phyloP scores from a whole-genome alignment of 208 protist species.

The Trypanosoma avium region DNA sequence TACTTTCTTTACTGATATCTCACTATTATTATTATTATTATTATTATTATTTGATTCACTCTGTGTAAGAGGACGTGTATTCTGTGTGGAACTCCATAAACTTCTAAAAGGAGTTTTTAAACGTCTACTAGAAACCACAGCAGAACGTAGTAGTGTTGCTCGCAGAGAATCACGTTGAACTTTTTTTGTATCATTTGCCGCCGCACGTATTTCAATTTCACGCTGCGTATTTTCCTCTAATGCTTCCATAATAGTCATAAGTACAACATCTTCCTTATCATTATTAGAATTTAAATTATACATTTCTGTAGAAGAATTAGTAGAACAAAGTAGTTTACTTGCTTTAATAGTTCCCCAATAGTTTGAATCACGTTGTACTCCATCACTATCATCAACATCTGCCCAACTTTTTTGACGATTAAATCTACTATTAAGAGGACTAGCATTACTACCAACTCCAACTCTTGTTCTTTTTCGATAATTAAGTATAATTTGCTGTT shows the following conservation, averaged over 20 bases:
- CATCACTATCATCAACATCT: neutral
- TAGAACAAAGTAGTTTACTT: no score
- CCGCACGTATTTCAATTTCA: neutral
- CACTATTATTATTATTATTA: no score
- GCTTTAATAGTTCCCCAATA: no score
- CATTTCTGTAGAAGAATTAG: neutral
- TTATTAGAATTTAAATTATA: neutral
- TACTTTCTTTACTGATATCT: no score
- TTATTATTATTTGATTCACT: neutral
- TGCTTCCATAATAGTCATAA: constrained; percentile 10
- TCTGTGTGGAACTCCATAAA: neutral
- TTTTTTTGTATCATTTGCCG: neutral
- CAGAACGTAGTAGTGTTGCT: constrained; percentile 20
- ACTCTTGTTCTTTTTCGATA: constrained; percentile 1
- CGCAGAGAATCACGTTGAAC: constrained; percentile 28
- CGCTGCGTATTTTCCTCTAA: constrained; percentile 25
- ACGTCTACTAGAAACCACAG: neutral
- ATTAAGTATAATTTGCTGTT: constrained; percentile 23
- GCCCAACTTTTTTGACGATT: neutral
- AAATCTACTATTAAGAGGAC: no score
- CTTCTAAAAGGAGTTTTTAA: neutral
- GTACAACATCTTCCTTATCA: neutral
- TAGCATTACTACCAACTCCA: neutral
- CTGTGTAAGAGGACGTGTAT: neutral
- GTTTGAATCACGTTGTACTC: neutral